Base-by-base conservation (phyloP, 1,139 yeast species). In the Sugiyamaella novakii region DNA sequence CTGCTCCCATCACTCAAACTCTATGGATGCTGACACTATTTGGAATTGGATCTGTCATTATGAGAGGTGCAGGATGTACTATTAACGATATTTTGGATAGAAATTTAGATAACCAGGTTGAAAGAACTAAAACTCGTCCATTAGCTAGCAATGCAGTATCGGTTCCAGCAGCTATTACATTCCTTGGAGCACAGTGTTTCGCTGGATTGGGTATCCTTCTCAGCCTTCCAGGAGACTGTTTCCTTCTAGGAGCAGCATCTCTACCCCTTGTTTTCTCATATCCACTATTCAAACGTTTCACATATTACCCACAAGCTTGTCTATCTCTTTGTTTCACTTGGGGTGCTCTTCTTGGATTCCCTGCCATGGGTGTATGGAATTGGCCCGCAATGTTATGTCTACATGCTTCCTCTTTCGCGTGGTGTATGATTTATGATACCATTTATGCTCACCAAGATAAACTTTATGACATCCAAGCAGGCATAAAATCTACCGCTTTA, bases 31-130 rank as follows among this genome's bases (percentile, higher is more conserved):
- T 84, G 33, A 64, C 62, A 10, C 71, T 91, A 22, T 92, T 91
- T 62, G 81, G 92, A 1, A 72, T 83, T 2, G 99, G 99, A 10
- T 80, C 98, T 0, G 63, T 91, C 34, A 75, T 91, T 12, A 92
- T 94, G 96, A 79, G 99, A 67, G 97, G 98, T 33, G 98, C 97
- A 1, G 99, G 98, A 0, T 94, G 99, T 65, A 91, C 96, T 1
- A 84, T 94, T 50, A 94, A 94, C 63, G 99, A 94, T 66, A 73
- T 91, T 47, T 73, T 84, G 64, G 99, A 94, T 64, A 74, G 91
- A 50, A 75, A 91, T 54, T 73, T 91, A 48, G 99, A 94, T 62
- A 76, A 78, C 55, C 79, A 88, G 64, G 98, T 94, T 2, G 84
- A 85, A 7, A 77, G 99, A 58, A 91, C 98, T 0, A 78, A 83